Base-by-base conservation (phyloP, 768 basidiomycete species). In the Pleurotus giganteus region DNA sequence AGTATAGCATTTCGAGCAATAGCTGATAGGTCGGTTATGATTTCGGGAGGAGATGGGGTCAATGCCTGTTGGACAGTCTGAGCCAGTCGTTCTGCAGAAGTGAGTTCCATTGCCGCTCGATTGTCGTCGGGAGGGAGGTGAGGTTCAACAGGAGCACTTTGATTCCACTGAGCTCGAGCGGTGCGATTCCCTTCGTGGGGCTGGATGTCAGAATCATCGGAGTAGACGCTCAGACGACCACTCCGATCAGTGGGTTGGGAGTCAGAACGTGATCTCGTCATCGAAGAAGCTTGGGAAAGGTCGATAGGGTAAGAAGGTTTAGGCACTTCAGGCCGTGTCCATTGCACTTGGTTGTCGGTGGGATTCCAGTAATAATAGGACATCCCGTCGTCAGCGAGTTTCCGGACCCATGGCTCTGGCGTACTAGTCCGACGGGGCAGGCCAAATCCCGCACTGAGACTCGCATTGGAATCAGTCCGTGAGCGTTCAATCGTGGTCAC, bases 351-450 rank as follows among this genome's bases (percentile, higher is more conserved):
- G 12, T 88, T 87, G 56, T 85, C 86, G 21, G 78, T 63, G 58
- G 78, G 84, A 74, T 95, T 94, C 67, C 79, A 67, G 68, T 89
- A 94, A 64, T 82, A 91, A 66, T 89, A 91, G 2, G 88, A 82
- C 71, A 82, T 74, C 31, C 91, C 91, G 61, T 94, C 92, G 63
- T 93, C 91, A 21, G 88, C 88, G 42, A 92, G 75, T 53, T 83
- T 83, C 62, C 81, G 82, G 19, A 85, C 73, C 94, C 94, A 96
- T n/a, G 87, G 88, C 60, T 91, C 88, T 17, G 89, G 87, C 4
- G 83, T 84, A 12, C 81, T 77, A 15, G 80, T 78, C 24, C 80
- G 79, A 45, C 75, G 80, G 17, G 74, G 79, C 27, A 86, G 63
- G 36, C 86, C 87, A 63, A 88, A 86, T 7, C 85, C 85, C 27